Evolutionary conservation across 208 protist species (phyloP).

Genomic region (Leishmania tarentolae): DNA sequence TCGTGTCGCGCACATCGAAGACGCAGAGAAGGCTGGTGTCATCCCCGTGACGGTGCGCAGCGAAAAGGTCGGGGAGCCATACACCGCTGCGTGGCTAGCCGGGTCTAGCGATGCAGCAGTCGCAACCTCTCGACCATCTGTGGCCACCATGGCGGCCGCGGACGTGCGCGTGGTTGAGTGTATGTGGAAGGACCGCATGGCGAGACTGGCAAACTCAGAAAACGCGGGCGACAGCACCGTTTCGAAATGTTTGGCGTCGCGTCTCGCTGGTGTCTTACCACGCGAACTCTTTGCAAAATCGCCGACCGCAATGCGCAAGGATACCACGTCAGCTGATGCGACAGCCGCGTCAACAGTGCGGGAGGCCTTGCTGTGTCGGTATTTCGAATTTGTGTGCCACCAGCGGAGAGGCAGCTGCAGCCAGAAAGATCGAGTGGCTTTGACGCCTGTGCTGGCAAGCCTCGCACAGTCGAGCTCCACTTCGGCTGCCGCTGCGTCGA

Average conservation of each 20-base stretch:
- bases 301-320: background rate
- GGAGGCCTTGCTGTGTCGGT: conserved; percentile 23
- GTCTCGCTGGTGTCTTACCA: background rate
- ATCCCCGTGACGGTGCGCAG: conserved; percentile 24
- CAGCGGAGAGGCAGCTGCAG: background rate
- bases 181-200: conserved; percentile 34
- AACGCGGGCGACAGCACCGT: background rate
- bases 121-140: background rate
- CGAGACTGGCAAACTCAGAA: background rate
- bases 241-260: background rate
- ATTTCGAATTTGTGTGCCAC: conserved; percentile 26
- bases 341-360: conserved; percentile 19
- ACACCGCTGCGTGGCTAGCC: background rate
- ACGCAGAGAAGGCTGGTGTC: conserved; percentile 30
- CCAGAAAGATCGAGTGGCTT: background rate
- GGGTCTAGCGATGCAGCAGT: background rate
- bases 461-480: background rate
- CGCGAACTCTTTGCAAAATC: conserved; percentile 24
- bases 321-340: background rate
- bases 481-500: background rate
- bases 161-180: conserved; percentile 16
- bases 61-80: background rate
- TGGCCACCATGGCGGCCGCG: background rate
- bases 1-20: conserved; percentile 45
- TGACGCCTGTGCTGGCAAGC: conserved; percentile 11